A percentile compares a stretch with the other conserved stretches of the same genome.
phyloP scores from a whole-genome alignment of 2,329 filamentous ascomycete genomes.

The Trichophyton benhamiae region DNA sequence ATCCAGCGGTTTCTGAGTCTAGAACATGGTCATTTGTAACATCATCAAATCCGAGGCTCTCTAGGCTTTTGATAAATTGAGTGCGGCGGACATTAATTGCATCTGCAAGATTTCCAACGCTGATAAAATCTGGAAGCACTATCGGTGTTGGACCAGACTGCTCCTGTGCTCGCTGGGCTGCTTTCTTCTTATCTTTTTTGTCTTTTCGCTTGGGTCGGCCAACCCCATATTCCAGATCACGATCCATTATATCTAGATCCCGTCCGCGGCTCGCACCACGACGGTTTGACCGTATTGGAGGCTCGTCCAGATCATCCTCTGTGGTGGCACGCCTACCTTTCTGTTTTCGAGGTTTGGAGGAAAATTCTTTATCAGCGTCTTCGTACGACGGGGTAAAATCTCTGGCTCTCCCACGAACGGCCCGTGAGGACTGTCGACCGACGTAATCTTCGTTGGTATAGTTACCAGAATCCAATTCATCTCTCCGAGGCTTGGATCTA shows the following conservation, averaged over 20 bases:
- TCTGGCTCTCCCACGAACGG: background rate
- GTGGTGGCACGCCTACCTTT: background rate
- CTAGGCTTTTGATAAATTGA: slow-evolving; percentile 61
- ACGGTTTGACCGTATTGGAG: background rate
- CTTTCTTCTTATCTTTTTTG: slow-evolving; percentile 26
- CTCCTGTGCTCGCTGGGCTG: slow-evolving; percentile 29
- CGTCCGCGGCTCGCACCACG: background rate
- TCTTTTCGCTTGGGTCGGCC: slow-evolving; percentile 25
- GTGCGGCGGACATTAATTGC: slow-evolving; percentile 59
- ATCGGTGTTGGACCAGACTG: slow-evolving; percentile 46
- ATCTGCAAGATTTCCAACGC: slow-evolving; percentile 66
- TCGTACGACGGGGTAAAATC: background rate
- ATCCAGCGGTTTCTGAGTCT: slow-evolving; percentile 76
- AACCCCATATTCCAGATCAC: slow-evolving; percentile 5
- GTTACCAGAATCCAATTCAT: background rate
- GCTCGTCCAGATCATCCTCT: background rate
- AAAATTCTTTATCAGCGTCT: background rate
- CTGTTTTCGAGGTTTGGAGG: background rate
- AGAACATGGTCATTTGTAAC: slow-evolving; percentile 72
- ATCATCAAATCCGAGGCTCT: slow-evolving; percentile 80
- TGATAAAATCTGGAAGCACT: slow-evolving; percentile 81
- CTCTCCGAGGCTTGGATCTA: background rate
- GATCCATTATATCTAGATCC: background rate
- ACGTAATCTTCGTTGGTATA: background rate
- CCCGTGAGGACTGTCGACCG: background rate